phyloP scores from a whole-genome alignment of 257 asterid species.

The Galeopsis tetrahit region DNA sequence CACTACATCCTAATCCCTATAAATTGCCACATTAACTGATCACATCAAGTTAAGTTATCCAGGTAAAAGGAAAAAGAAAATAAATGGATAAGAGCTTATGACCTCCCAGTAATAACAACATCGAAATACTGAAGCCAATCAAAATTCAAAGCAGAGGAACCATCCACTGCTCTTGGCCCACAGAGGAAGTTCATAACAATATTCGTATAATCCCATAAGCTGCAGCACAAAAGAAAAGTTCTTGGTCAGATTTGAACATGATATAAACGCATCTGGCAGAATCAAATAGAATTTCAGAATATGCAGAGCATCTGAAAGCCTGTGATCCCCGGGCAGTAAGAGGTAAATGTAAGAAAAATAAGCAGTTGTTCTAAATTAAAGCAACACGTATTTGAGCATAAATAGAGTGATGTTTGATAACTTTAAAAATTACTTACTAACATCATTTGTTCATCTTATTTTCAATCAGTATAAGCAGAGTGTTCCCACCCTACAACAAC shows the following conservation, averaged over 20 bases:
- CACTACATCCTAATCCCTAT: constrained; percentile 4
- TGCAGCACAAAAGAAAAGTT: constrained; percentile 51
- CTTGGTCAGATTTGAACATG: constrained; percentile 22
- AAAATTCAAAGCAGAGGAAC: constrained; percentile 51
- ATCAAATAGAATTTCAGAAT: constrained; percentile 22
- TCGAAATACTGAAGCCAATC: constrained; percentile 92
- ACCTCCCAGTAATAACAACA: constrained; percentile 98
- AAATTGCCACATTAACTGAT: constrained; percentile 16
- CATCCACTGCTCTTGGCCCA: constrained; percentile 57
- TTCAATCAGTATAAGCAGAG: neutral
- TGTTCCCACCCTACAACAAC: neutral
- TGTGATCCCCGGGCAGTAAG: constrained; percentile 17
- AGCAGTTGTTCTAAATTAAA: neutral
- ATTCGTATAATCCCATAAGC: constrained; percentile 98
- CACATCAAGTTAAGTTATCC: constrained; percentile 13
- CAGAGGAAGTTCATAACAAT: constrained; percentile 96
- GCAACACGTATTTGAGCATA: constrained; percentile 18
- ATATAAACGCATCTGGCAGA: constrained; percentile 22
- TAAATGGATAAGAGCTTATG: constrained; percentile 25
- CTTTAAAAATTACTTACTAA: neutral
- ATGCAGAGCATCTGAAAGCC: constrained; percentile 14
- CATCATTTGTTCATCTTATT: constrained; percentile 12
- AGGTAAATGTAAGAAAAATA: neutral
- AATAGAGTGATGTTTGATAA: neutral
- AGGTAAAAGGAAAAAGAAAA: neutral